Conservation (phyloP, 2,329 filamentous ascomycete species). For the Zymoseptoria tritici region DNA sequence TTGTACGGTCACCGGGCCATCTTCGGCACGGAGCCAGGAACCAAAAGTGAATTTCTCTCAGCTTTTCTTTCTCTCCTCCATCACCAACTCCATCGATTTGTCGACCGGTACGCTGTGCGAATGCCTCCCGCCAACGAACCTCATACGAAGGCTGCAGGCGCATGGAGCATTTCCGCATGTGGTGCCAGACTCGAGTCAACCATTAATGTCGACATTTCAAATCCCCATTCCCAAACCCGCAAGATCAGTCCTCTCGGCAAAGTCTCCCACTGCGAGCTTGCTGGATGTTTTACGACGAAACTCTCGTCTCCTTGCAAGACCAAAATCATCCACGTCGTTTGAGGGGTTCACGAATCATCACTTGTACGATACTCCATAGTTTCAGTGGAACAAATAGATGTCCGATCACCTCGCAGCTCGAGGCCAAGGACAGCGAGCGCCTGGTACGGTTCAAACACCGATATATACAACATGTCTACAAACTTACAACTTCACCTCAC, state of each 20-base stretch:
- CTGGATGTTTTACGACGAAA: conserved; percentile 19
- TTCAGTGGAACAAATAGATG: conserved; percentile 20
- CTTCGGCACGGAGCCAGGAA: background rate
- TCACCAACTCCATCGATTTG: background rate
- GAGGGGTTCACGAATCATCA: conserved; percentile 25
- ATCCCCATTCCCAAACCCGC: conserved; percentile 5
- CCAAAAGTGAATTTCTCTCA: background rate
- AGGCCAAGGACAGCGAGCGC: no score
- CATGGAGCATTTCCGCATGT: background rate
- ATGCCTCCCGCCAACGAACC: background rate
- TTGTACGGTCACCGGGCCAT: background rate
- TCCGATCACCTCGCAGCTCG: background rate
- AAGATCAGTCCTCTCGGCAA: conserved; percentile 33
- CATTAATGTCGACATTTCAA: background rate
- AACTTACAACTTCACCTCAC: conserved; percentile 17
- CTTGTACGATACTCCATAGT: conserved; percentile 27
- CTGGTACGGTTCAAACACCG: background rate
- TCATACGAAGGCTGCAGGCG: background rate
- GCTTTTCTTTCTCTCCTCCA: background rate
- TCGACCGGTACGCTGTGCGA: background rate
- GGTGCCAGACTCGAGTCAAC: background rate
- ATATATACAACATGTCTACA: background rate
- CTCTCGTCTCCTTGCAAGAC: conserved; percentile 24
- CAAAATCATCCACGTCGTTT: conserved; percentile 23
- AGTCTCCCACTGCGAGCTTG: conserved; percentile 16